Percentiles rank a stretch among this genome's conserved stretches.
phyloP scores from a whole-genome alignment of 1,284 basidiomycete species.

The Marasmius sp. region DNA sequence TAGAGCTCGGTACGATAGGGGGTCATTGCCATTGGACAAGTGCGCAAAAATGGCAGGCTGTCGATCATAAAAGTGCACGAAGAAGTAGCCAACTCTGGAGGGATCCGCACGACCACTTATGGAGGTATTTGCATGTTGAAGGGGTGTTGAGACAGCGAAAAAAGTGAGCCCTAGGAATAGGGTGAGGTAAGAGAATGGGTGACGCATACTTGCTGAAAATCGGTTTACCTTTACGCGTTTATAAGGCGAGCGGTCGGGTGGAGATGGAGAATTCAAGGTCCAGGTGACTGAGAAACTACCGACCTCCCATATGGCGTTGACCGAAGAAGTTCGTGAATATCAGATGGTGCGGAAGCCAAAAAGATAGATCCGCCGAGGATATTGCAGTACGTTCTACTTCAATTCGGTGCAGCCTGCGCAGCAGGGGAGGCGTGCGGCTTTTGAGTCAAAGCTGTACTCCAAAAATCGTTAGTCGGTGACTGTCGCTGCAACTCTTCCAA shows the following conservation, averaged over 20 bases:
- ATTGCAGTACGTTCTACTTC: neutral
- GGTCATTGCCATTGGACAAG: slow-evolving; percentile 13
- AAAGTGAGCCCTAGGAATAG: neutral
- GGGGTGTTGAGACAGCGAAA: neutral
- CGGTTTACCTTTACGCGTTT: neutral
- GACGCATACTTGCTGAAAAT: neutral
- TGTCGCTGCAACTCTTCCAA: too few relatives aligned
- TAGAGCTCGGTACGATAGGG: slow-evolving; percentile 7
- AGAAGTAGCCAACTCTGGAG: slow-evolving; percentile 1
- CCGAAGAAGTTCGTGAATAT: too few relatives aligned
- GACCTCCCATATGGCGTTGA: neutral
- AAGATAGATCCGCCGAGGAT: neutral
- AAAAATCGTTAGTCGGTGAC: too few relatives aligned
- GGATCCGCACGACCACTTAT: neutral
- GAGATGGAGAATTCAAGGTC: neutral
- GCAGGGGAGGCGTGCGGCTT: neutral
- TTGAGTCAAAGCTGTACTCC: neutral
- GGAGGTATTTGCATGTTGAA: neutral
- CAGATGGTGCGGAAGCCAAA: too few relatives aligned
- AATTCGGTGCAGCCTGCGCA: neutral
- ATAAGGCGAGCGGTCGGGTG: neutral
- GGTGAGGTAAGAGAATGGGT: neutral
- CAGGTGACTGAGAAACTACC: neutral
- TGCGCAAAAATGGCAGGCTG: slow-evolving; percentile 12
- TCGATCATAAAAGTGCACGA: slow-evolving; percentile 8